Conservation (phyloP, 208 protist genomes). For the Angomonas ambiguus region DNA sequence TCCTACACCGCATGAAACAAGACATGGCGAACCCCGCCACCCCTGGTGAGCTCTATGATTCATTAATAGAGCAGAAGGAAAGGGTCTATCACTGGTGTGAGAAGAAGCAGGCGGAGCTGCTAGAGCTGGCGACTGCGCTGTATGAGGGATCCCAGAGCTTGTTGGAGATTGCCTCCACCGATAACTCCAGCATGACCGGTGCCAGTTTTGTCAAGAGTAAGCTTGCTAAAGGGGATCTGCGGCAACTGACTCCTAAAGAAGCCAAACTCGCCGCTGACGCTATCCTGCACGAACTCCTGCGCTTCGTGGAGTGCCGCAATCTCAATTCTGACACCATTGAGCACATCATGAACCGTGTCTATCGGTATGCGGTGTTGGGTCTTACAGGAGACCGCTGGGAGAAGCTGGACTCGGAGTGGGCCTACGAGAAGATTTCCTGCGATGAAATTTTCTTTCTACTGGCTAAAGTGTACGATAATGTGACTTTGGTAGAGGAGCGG, state of each 20-base stretch:
- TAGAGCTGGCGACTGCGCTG: conserved; percentile 52
- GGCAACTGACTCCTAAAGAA: conserved; percentile 40
- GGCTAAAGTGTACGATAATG: conserved; percentile 72
- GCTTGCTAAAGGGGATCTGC: not conserved
- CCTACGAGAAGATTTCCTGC: conserved; percentile 54
- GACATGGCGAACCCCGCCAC: conserved; percentile 79
- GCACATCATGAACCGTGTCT: conserved; percentile 83
- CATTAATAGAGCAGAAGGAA: conserved; percentile 64
- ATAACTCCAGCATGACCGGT: not conserved
- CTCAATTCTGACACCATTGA: conserved; percentile 84
- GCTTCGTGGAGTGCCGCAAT: conserved; percentile 82
- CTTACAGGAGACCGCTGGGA: conserved; percentile 80
- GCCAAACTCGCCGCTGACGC: conserved; percentile 65
- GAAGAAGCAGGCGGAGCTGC: conserved; percentile 57
- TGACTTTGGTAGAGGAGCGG: conserved; percentile 60
- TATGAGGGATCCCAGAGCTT: conserved; percentile 52
- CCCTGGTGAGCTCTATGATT: conserved; percentile 71
- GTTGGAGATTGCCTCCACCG: conserved; percentile 34
- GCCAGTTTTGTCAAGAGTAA: not conserved
- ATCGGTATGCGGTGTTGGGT: conserved; percentile 80
- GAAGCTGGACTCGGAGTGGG: conserved; percentile 52
- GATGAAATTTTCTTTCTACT: conserved; percentile 73
- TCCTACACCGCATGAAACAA: conserved; percentile 84
- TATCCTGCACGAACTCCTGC: conserved; percentile 73
- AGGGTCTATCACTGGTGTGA: conserved; percentile 70